Evolutionary conservation across 805 yeast genomes (phyloP).

Genomic region (Metschnikowia matae): DNA sequence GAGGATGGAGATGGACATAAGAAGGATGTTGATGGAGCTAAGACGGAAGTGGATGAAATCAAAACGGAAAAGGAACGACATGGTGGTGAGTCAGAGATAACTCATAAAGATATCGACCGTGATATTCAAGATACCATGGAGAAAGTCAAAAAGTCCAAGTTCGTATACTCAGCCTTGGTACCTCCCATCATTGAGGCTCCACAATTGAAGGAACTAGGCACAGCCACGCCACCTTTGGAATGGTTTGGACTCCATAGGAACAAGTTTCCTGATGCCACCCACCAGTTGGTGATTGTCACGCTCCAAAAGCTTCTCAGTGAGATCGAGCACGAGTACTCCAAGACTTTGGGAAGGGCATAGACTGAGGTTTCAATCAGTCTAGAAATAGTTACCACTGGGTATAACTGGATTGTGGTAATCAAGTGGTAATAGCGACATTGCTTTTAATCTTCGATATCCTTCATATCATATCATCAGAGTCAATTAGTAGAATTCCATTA

Average conservation of each 20-base stretch:
- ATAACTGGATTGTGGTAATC: too few species aligned
- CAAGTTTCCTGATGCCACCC: slow-evolving; percentile 81
- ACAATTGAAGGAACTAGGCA: slow-evolving; percentile 84
- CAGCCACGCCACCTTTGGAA: slow-evolving; percentile 96
- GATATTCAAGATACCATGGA: slow-evolving; percentile 36
- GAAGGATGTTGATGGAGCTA: background rate
- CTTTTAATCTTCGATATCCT: too few species aligned
- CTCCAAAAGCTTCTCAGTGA: slow-evolving; percentile 71
- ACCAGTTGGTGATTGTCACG: slow-evolving; percentile 69
- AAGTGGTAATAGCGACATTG: too few species aligned
- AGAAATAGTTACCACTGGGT: too few species aligned
- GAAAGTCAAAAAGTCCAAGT: slow-evolving; percentile 39
- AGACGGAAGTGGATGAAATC: background rate
- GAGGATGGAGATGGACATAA: slow-evolving; percentile 11
- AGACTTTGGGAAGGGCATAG: slow-evolving; percentile 43
- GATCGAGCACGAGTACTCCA: slow-evolving; percentile 53
- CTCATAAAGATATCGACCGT: slow-evolving; percentile 27
- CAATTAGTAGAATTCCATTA: too few species aligned
- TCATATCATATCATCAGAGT: too few species aligned
- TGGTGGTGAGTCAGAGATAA: background rate
- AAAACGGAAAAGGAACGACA: background rate
- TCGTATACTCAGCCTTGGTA: slow-evolving; percentile 56
- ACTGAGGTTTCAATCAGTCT: too few species aligned
- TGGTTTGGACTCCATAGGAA: slow-evolving; percentile 95
- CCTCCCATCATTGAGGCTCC: slow-evolving; percentile 88